Conservation (phyloP, 1,284 basidiomycete genomes). For the Ceratobasidium sp. region DNA sequence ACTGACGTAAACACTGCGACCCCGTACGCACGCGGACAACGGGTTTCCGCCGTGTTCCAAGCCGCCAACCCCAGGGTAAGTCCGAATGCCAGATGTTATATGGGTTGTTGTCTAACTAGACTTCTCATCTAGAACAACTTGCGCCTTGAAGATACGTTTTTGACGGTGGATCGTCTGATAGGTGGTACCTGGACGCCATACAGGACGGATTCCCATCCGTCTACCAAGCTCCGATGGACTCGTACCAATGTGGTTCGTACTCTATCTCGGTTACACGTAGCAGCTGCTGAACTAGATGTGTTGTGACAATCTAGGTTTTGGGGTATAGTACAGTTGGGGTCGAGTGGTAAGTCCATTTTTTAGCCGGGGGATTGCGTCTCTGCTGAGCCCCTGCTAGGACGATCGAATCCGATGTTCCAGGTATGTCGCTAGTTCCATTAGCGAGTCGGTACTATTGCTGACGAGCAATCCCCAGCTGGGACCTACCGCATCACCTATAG, state of each 20-base stretch:
- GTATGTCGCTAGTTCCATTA: slow-evolving; percentile 56
- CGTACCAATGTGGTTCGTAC: slow-evolving; percentile 67
- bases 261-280: background rate
- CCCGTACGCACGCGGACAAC: slow-evolving; percentile 69
- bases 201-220: slow-evolving; percentile 83
- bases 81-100: background rate
- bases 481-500: slow-evolving; percentile 77
- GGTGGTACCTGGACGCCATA: slow-evolving; percentile 67
- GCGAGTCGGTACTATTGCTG: background rate
- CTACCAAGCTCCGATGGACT: slow-evolving; percentile 78
- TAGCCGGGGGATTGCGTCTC: background rate
- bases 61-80: slow-evolving; percentile 83
- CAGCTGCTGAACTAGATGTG: background rate
- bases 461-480: slow-evolving; percentile 49
- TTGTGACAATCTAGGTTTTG: slow-evolving; percentile 26
- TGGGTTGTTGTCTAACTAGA: background rate
- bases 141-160: slow-evolving; percentile 78
- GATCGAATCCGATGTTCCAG: slow-evolving; percentile 72
- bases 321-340: slow-evolving; percentile 47
- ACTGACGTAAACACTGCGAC: slow-evolving; percentile 67
- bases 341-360: slow-evolving; percentile 38
- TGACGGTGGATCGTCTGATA: slow-evolving; percentile 72
- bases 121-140: slow-evolving; percentile 75
- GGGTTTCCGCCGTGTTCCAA: slow-evolving; percentile 74
- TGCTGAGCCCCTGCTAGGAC: slow-evolving; percentile 62